Conservation (phyloP, 305 asterid genomes). For the Fraxinus xanthoxyloides region DNA sequence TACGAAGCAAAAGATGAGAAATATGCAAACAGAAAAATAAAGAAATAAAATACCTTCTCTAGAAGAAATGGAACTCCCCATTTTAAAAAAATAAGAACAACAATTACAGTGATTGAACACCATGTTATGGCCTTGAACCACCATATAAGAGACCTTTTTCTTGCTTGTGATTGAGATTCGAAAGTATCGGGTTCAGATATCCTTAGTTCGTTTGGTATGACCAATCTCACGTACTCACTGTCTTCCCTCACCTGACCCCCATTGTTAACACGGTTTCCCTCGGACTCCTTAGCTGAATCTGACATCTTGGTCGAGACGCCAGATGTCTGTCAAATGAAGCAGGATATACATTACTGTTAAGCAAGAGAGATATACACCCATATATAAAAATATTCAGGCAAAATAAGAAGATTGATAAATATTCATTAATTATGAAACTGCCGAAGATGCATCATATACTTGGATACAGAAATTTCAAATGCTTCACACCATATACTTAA, state of each 20-base stretch:
- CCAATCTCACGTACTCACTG: slow-evolving; percentile 75
- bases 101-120: slow-evolving; percentile 36
- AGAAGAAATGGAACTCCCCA: slow-evolving; percentile 75
- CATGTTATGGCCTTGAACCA: slow-evolving; percentile 56
- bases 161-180: slow-evolving; percentile 33
- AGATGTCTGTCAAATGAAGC: slow-evolving; percentile 42
- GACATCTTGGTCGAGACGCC: slow-evolving; percentile 57
- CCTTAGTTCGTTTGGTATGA: slow-evolving; percentile 44
- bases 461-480: neutral
- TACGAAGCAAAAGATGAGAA: neutral
- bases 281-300: slow-evolving; percentile 46
- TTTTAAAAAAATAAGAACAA: slow-evolving; percentile 44
- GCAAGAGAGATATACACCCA: neutral
- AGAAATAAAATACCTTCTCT: slow-evolving; percentile 53
- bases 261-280: slow-evolving; percentile 32
- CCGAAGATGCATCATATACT: neutral
- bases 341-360: slow-evolving; percentile 12
- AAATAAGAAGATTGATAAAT: slow-evolving; percentile 3
- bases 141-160: slow-evolving; percentile 39
- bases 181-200: slow-evolving; percentile 35
- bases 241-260: slow-evolving; percentile 48
- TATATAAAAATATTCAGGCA: neutral
- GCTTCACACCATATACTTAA: neutral
- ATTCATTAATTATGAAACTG: neutral
- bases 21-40: neutral